phyloP scores from a whole-genome alignment of 139 green algal species.

The Desmodesmus armatus region DNA sequence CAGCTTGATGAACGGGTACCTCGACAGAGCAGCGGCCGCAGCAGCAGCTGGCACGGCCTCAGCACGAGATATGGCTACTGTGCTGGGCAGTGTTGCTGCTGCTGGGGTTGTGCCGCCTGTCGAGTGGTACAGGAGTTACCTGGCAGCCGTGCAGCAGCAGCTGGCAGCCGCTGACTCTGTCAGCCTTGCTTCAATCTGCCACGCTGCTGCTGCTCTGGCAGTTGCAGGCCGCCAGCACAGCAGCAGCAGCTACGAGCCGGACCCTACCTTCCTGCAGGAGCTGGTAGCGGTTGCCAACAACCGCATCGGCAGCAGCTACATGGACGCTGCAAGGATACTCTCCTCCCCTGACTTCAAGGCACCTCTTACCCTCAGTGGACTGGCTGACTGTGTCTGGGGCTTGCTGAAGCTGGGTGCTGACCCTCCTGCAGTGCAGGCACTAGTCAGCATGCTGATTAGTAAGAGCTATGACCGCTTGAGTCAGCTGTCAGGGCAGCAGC shows the following conservation, averaged over 20 bases:
- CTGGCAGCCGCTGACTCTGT: not conserved
- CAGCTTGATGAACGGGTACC: conserved; percentile 21
- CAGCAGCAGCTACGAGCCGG: conserved; percentile 16
- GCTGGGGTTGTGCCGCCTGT: not conserved
- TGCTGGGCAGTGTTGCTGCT: conserved; percentile 20
- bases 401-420: conserved; percentile 29
- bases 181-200: conserved; percentile 1
- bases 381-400: conserved; percentile 22
- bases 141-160: conserved; percentile 3
- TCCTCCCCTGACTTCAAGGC: conserved; percentile 19
- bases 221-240: not conserved
- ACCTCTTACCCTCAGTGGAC: not conserved
- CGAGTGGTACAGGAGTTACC: not conserved
- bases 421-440: not conserved
- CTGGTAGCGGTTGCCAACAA: conserved; percentile 4
- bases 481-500: conserved; percentile 20
- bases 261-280: conserved; percentile 9
- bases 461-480: conserved; percentile 46
- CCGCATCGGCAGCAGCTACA: conserved; percentile 23
- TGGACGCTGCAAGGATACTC: conserved; percentile 26
- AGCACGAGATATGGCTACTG: conserved; percentile 22
- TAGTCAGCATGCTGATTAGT: conserved; percentile 35
- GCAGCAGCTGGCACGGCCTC: conserved; percentile 12
- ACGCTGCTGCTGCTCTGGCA: conserved; percentile 16
- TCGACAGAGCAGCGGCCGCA: conserved; percentile 13